A percentile compares a stretch with the other conserved stretches of the same genome.
phyloP scores from a whole-genome alignment of 2,329 filamentous ascomycete genomes.

The Pseudogymnoascus sp. region DNA sequence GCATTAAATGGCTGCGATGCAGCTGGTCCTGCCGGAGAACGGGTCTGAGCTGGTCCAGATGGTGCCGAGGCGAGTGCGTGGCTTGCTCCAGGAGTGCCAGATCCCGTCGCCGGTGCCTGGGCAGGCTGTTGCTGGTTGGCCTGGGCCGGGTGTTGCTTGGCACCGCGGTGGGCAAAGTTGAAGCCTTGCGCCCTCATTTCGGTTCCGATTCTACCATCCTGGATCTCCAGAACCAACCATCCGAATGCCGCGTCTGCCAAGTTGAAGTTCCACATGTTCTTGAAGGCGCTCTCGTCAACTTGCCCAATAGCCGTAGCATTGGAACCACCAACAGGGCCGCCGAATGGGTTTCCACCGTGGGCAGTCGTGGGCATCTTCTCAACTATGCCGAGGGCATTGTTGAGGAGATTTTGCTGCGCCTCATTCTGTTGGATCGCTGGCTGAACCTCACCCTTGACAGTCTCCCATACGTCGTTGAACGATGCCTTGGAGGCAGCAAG shows the following conservation, averaged over 20 bases:
- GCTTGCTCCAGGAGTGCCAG: slow-evolving; percentile 27
- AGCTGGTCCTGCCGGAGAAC: slow-evolving; percentile 21
- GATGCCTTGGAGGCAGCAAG: slow-evolving; percentile 95
- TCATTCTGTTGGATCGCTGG: slow-evolving; percentile 90
- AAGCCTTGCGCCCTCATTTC: slow-evolving; percentile 99
- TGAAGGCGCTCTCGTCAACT: slow-evolving; percentile 97
- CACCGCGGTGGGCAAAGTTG: slow-evolving; percentile 93
- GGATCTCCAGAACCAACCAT: slow-evolving; percentile 88
- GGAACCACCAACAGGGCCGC: slow-evolving; percentile 67
- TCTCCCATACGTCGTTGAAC: slow-evolving; percentile 99
- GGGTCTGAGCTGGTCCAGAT: slow-evolving; percentile 23
- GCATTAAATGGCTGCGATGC: slow-evolving; percentile 21
- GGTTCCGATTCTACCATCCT: slow-evolving; percentile 90
- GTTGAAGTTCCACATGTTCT: slow-evolving; percentile 99
- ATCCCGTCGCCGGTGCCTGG: slow-evolving; percentile 29
- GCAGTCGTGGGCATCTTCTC: slow-evolving; percentile 95
- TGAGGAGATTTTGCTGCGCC: slow-evolving; percentile 82
- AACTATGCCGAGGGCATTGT: slow-evolving; percentile 88
- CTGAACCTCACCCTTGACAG: slow-evolving; percentile 91
- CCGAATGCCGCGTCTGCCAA: slow-evolving; percentile 95
- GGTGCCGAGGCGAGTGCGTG: slow-evolving; percentile 27
- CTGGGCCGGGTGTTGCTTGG: slow-evolving; percentile 57
- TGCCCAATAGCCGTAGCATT: slow-evolving; percentile 64
- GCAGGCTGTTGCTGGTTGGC: slow-evolving; percentile 25
- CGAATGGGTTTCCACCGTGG: slow-evolving; percentile 93